Evolutionary conservation across 2,329 filamentous ascomycete genomes (phyloP).

Genomic region (Anthostomella pinea): DNA sequence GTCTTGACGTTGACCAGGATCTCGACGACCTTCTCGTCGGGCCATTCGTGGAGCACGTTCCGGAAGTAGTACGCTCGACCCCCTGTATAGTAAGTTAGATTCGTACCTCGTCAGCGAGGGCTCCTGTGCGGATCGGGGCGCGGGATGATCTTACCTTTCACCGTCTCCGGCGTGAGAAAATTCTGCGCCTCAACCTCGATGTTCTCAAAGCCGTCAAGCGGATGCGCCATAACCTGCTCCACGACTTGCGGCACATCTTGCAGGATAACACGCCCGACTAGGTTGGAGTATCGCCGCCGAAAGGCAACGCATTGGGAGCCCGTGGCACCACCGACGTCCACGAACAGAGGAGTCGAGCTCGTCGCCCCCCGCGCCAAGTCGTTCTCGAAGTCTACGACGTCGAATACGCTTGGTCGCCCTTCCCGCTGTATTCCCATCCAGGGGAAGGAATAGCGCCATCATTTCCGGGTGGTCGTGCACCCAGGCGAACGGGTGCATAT

Average conservation of each 20-base stretch:
- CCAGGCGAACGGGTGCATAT: constrained; percentile 2
- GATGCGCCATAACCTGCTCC: constrained; percentile 5
- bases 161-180: constrained; percentile 16
- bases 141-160: constrained; percentile 14
- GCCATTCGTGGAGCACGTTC: constrained; percentile 18
- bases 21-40: constrained; percentile 2
- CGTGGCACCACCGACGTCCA: constrained; percentile 19
- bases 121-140: too few relatives aligned
- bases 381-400: constrained; percentile 6
- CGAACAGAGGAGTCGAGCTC: constrained; percentile 6
- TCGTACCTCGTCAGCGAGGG: too few relatives aligned
- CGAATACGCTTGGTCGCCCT: constrained; percentile 3
- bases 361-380: not conserved
- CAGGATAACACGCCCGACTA: constrained; percentile 14
- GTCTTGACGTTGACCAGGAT: constrained; percentile 8
- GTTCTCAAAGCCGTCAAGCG: not conserved
- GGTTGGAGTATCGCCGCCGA: constrained; percentile 10
- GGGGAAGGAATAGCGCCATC: constrained; percentile 1
- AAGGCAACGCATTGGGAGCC: constrained; percentile 20
- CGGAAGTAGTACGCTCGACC: constrained; percentile 23
- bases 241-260: constrained; percentile 17
- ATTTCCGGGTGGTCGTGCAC: not conserved
- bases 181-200: constrained; percentile 15
- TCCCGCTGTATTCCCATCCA: constrained; percentile 3
- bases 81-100: too few relatives aligned